Evolutionary conservation across 176 grass and related monocot species (phyloP).

Genomic region (Elaeis guineensis): DNA sequence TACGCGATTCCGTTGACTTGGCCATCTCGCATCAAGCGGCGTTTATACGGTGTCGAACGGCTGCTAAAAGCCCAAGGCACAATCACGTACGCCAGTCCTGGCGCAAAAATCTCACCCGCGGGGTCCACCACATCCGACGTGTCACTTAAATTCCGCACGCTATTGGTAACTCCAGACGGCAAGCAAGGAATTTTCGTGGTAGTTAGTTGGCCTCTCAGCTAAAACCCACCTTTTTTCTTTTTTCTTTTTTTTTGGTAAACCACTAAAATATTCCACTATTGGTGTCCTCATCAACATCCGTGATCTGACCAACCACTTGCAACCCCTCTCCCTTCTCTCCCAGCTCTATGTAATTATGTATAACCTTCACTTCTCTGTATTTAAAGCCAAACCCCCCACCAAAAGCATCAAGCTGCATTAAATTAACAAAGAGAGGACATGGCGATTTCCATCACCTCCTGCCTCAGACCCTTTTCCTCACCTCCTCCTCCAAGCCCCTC

Average conservation of each 20-base stretch:
- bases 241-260: too few relatives aligned
- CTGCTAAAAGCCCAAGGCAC: too few relatives aligned
- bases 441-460: slow-evolving; percentile 47
- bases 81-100: too few relatives aligned
- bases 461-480: slow-evolving; percentile 28
- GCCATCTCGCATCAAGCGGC: too few relatives aligned
- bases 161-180: slow-evolving; percentile 37
- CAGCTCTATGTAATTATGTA: too few relatives aligned
- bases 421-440: slow-evolving; percentile 3
- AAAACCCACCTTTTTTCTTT: background rate
- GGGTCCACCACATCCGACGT: slow-evolving; percentile 28
- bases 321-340: background rate
- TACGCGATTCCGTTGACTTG: too few relatives aligned
- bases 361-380: too few relatives aligned
- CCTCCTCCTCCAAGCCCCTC: background rate
- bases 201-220: too few relatives aligned
- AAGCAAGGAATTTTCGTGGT: slow-evolving; percentile 21
- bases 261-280: slow-evolving; percentile 37
- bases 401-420: too few relatives aligned
- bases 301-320: slow-evolving; percentile 25
- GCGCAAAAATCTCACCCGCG: slow-evolving; percentile 37
- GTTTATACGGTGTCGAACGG: too few relatives aligned
- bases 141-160: slow-evolving; percentile 6
- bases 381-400: too few relatives aligned
- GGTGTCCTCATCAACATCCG: slow-evolving; percentile 34